These are phyloP conservation scores for Nicotiana noctiflora DNA, from an alignment of 257 asterid genomes.

Conservation along the genomic window DNA sequence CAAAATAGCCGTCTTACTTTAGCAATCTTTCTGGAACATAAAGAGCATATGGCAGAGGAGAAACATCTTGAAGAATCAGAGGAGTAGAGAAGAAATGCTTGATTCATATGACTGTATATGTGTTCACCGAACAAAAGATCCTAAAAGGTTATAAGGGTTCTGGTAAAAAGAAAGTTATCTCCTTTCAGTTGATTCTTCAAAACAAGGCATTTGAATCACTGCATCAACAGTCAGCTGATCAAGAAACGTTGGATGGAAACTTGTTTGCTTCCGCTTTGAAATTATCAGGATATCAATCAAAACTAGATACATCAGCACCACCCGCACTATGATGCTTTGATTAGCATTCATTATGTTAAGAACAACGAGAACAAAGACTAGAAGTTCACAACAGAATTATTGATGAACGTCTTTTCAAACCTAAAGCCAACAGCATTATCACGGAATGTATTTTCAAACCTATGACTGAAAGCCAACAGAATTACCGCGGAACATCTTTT, in stretches of 20 bases:
- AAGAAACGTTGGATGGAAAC: too few species aligned
- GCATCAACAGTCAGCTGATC: too few species aligned
- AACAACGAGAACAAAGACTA: background rate
- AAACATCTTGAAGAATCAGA: background rate
- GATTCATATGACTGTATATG: background rate
- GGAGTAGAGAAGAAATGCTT: background rate
- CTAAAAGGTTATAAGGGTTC: background rate
- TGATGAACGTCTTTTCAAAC: background rate
- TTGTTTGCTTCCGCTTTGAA: too few species aligned
- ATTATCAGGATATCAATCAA: constrained; percentile 33
- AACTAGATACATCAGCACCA: constrained; percentile 33
- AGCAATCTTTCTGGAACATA: background rate
- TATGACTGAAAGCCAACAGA: background rate
- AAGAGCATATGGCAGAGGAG: background rate
- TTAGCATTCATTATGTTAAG: background rate
- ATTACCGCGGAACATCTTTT: background rate
- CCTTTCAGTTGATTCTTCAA: constrained; percentile 52
- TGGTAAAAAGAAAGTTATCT: constrained; percentile 20
- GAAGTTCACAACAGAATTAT: background rate
- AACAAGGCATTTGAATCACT: constrained; percentile 47
- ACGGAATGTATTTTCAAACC: background rate
- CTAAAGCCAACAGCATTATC: too few species aligned
- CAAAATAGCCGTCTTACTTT: background rate
- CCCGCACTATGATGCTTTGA: constrained; percentile 39
- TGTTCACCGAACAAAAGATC: background rate